These are phyloP conservation scores for Mortierella hygrophila DNA, from an alignment of 192 early-diverging fungal species.

Conservation along the genomic window DNA sequence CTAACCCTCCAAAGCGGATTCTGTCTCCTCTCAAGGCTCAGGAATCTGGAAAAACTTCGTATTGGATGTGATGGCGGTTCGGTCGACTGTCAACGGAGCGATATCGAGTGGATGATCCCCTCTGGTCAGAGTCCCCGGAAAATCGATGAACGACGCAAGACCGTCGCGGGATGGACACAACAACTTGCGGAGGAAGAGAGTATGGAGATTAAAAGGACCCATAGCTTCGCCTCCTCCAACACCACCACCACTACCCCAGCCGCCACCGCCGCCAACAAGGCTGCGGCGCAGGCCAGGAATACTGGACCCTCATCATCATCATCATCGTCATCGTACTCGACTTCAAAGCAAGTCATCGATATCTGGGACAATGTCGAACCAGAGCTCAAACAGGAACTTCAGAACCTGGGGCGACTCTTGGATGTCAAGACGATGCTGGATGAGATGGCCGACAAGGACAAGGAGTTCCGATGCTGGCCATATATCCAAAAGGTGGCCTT, in stretches of 20 bases:
- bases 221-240: background rate
- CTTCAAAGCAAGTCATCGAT: background rate
- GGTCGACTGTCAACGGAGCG: background rate
- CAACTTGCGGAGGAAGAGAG: background rate
- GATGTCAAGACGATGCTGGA: conserved; percentile 4
- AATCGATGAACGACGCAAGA: background rate
- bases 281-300: background rate
- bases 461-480: background rate
- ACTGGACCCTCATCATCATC: too few relatives aligned
- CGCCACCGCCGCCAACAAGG: too few relatives aligned
- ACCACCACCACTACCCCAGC: too few relatives aligned
- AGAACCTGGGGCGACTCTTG: conserved; percentile 3
- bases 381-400: background rate
- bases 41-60: background rate
- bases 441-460: background rate
- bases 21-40: conserved; percentile 1
- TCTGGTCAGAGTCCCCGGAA: background rate
- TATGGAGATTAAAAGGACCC: background rate
- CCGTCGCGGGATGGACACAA: background rate
- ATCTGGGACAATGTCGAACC: background rate
- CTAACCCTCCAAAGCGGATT: background rate
- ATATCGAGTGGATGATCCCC: conserved; percentile 4
- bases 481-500: background rate
- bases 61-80: background rate
- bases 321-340: background rate